These are phyloP conservation scores for Logfia minima DNA, from an alignment of 129 eudicot genomes.

Conservation along the genomic window DNA sequence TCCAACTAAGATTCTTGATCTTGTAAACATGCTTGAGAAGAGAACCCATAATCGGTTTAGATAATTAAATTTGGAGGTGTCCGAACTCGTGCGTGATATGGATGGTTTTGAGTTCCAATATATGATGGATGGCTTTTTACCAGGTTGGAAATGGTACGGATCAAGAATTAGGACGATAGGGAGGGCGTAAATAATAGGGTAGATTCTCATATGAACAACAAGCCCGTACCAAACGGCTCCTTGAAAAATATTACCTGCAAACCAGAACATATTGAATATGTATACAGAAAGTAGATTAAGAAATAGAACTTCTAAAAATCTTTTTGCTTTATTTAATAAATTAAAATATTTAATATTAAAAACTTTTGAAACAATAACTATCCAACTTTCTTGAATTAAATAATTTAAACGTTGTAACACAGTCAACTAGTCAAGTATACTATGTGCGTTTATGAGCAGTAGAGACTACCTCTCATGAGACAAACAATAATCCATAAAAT, in stretches of 20 bases:
- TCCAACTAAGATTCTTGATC: conserved; percentile 63
- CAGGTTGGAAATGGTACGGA: conserved; percentile 54
- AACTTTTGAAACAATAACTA: no score
- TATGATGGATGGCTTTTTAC: conserved; percentile 58
- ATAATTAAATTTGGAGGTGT: conserved; percentile 18
- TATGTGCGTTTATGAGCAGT: neutral
- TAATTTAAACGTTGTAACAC: neutral
- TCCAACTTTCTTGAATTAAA: neutral
- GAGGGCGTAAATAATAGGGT: conserved; percentile 89
- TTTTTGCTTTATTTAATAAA: no score
- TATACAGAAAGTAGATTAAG: neutral
- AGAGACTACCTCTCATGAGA: conserved; percentile 72
- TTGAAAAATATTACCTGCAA: conserved; percentile 62
- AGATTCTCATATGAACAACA: conserved; percentile 91
- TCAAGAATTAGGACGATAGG: conserved; percentile 71
- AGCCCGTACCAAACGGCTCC: conserved; percentile 97
- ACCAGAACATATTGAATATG: conserved; percentile 3
- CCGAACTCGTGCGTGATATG: conserved; percentile 27
- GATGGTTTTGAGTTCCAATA: conserved; percentile 49
- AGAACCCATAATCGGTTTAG: conserved; percentile 25
- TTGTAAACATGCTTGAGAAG: conserved; percentile 51
- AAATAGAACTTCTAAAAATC: neutral
- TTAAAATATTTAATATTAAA: no score
- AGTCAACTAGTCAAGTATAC: neutral
- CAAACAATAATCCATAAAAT: conserved; percentile 86